Conservation (phyloP, 2,329 filamentous ascomycete species). For the Trichoderma breve region DNA sequence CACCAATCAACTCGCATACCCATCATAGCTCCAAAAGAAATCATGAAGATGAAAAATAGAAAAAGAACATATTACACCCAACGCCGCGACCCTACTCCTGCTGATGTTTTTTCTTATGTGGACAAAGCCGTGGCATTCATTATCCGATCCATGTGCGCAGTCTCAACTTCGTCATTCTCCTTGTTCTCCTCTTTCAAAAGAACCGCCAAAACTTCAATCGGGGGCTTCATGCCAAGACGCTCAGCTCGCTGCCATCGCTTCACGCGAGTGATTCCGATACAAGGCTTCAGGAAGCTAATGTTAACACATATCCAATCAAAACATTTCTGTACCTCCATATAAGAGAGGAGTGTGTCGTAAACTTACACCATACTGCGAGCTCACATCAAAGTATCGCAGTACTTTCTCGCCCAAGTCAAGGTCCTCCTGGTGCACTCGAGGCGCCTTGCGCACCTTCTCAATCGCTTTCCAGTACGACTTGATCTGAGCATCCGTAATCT, state of each 20-base stretch:
- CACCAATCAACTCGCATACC: background rate
- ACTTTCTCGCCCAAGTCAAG: conserved; percentile 78
- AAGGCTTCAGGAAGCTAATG: conserved; percentile 59
- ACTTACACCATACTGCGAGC: conserved; percentile 85
- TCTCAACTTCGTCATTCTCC: conserved; percentile 54
- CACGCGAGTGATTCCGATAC: conserved; percentile 76
- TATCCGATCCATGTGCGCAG: conserved; percentile 72
- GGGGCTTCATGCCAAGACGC: conserved; percentile 77
- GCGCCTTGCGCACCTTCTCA: conserved; percentile 65
- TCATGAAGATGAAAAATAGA: background rate
- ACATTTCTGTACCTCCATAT: background rate
- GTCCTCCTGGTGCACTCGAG: conserved; percentile 73
- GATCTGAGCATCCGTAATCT: conserved; percentile 67
- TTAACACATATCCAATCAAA: background rate
- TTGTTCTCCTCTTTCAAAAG: conserved; percentile 68
- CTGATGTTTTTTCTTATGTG: conserved; percentile 25
- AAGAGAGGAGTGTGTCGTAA: background rate
- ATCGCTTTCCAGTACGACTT: conserved; percentile 73
- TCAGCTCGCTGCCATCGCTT: conserved; percentile 89
- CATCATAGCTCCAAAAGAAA: background rate
- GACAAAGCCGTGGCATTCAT: conserved; percentile 50
- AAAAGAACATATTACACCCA: conserved; percentile 1
- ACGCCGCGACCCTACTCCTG: conserved; percentile 20
- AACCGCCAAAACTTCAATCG: conserved; percentile 85
- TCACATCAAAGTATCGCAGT: conserved; percentile 87